A percentile compares a stretch with the other conserved stretches of the same genome.
Evolutionary conservation across 106 monocot species (phyloP).

Genomic region (Allium fistulosum): DNA sequence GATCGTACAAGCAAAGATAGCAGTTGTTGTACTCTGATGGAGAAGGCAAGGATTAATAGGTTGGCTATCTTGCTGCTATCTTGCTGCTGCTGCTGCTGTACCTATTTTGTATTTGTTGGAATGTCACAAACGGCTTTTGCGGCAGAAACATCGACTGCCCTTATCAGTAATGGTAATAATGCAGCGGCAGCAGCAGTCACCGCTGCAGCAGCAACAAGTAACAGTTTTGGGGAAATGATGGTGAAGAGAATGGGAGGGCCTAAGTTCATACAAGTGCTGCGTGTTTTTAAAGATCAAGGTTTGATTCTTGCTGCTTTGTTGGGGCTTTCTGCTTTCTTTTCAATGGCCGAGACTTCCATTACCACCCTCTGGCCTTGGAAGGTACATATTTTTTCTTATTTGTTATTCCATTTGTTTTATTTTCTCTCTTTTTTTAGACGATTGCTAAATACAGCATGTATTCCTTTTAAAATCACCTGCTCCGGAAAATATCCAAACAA

Average conservation of each 20-base stretch:
- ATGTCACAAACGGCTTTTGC: too few relatives aligned
- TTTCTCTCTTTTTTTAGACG: not conserved
- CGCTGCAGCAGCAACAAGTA: too few relatives aligned
- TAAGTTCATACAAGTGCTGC: constrained; percentile 45
- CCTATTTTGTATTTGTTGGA: too few relatives aligned
- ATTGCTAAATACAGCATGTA: not conserved
- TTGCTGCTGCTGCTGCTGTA: too few relatives aligned
- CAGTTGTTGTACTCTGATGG: too few relatives aligned
- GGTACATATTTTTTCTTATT: constrained; percentile 6
- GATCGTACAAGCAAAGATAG: too few relatives aligned
- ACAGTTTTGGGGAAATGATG: too few relatives aligned
- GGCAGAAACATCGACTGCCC: too few relatives aligned
- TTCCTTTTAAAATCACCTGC: not conserved
- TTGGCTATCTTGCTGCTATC: too few relatives aligned
- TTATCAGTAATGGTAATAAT: too few relatives aligned
- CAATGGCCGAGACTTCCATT: constrained; percentile 91
- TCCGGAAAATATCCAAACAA: not conserved
- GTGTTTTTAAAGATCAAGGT: constrained; percentile 61
- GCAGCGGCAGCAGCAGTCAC: too few relatives aligned
- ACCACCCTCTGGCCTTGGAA: constrained; percentile 98
- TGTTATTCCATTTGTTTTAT: not conserved
- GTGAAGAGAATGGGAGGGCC: constrained; percentile 21
- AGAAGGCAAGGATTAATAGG: too few relatives aligned
- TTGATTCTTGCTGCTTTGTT: constrained; percentile 55
- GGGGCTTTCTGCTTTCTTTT: constrained; percentile 87